Evolutionary conservation across 495 filamentous ascomycete genomes (phyloP), one percentile per base, ranked within the genome.

Genomic region (Polyplosphaeria fusca): DNA sequence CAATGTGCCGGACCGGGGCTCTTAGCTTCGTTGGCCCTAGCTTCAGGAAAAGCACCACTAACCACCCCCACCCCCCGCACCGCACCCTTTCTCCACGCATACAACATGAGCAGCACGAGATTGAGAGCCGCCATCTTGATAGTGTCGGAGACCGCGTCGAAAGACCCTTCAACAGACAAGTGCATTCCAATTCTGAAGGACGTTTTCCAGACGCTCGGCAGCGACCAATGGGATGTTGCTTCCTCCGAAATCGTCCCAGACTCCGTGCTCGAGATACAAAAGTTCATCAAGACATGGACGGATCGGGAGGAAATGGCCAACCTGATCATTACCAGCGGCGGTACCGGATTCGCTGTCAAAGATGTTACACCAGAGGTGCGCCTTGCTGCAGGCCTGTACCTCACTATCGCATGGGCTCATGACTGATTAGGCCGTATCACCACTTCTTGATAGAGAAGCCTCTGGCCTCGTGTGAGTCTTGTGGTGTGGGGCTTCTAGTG

Each of bases 311-410:
- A 81, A 60, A 72, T 72, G 18, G 63, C 82, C 11, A 92, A 96
- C 71, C 73, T 97, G 43, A 81, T 99, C 46, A 71, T 96, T 44
- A 86, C 89, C 1, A 96, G 87, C 5, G 93, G 93, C 47, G 93
- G 93, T 12, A 99, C 93, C 3, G 93, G 93, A 4, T 99, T 99
- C 72, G 86, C 94, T 11, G 72, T 84, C n/a, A 82, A 85, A 46
- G 93, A 99, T 72, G 74, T 77, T 48, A 99, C 93, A 0, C 93
- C 93, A 11, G 93, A 99, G 75, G 87, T 88, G 68, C 41, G 80
- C 70, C 7, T 35, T 7, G 30, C 7, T 30, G 40, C 22, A 14
- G 16, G 26, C 16, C 28, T 32, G 18, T 13, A 44, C 2, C n/a
- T 14, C 20, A 42, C 16, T 28, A 43, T 23, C 14, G n/a, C 20